These are phyloP conservation scores for Cryptococcus sp. DNA, from an alignment of 1,284 basidiomycete genomes.

Conservation along the genomic window DNA sequence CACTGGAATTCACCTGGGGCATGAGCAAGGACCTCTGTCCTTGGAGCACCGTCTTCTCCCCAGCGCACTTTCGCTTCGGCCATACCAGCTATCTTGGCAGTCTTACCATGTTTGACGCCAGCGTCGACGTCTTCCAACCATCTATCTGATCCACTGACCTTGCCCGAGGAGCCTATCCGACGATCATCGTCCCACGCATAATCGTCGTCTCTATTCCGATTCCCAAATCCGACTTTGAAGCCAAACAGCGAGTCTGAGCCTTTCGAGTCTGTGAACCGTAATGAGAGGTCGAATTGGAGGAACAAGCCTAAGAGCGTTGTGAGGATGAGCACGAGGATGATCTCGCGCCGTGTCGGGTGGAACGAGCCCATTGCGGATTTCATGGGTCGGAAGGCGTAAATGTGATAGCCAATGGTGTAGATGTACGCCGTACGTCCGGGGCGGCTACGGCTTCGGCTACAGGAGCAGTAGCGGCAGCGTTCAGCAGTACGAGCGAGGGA, in stretches of 20 bases:
- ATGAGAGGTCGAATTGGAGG: constrained; percentile 49
- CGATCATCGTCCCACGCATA: constrained; percentile 20
- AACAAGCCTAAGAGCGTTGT: constrained; percentile 45
- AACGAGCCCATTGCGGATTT: constrained; percentile 25
- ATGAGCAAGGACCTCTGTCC: constrained; percentile 48
- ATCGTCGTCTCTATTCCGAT: constrained; percentile 16
- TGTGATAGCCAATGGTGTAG: neutral
- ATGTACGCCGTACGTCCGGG: neutral
- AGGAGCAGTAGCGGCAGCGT: too few relatives aligned
- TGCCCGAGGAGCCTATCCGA: constrained; percentile 6
- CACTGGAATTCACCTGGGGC: constrained; percentile 47
- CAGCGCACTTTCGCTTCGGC: constrained; percentile 44
- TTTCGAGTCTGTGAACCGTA: constrained; percentile 36
- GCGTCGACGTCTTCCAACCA: constrained; percentile 33
- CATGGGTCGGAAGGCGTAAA: neutral
- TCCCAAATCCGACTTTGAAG: constrained; percentile 37
- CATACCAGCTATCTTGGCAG: constrained; percentile 31
- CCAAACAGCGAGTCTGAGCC: constrained; percentile 36
- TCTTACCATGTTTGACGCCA: constrained; percentile 21
- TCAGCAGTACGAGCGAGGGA: too few relatives aligned
- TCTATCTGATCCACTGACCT: constrained; percentile 3
- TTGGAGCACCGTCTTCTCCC: constrained; percentile 39
- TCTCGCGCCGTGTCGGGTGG: constrained; percentile 47
- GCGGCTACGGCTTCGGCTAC: too few relatives aligned
- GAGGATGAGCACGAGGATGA: constrained; percentile 45